Conservation (phyloP, 2,329 filamentous ascomycete species). For the Salinomyces thailandicus region DNA sequence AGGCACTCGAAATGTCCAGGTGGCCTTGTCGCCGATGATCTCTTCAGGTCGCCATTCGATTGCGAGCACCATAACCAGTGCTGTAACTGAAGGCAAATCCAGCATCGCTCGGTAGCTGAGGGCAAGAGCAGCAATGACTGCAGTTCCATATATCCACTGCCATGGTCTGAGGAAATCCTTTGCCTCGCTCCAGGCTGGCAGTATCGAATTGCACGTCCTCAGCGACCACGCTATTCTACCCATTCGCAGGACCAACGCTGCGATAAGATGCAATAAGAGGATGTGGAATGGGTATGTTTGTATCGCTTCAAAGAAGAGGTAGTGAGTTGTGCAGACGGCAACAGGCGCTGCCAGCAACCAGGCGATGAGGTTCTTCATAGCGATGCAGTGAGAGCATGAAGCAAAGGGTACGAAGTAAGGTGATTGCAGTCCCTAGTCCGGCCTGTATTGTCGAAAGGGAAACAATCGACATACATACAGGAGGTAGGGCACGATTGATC, state of each 20-base stretch:
- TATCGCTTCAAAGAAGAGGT: background rate
- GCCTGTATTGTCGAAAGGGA: too few relatives aligned
- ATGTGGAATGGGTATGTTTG: constrained; percentile 1
- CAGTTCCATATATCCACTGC: too few relatives aligned
- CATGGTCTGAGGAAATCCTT: background rate
- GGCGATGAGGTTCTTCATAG: background rate
- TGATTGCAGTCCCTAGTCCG: too few relatives aligned
- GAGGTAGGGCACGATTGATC: too few relatives aligned
- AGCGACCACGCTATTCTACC: background rate
- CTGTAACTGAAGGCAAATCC: background rate
- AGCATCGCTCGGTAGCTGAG: constrained; percentile 1
- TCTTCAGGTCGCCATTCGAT: constrained; percentile 3
- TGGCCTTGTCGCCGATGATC: too few relatives aligned
- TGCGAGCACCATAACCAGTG: background rate
- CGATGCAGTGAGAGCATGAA: background rate
- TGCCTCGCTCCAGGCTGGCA: background rate
- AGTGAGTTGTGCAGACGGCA: constrained; percentile 1
- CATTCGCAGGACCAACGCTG: background rate
- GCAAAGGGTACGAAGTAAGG: too few relatives aligned
- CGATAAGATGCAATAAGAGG: constrained; percentile 1
- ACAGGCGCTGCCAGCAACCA: constrained; percentile 1
- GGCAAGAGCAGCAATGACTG: background rate
- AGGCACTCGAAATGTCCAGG: background rate
- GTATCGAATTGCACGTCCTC: background rate
- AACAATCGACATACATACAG: too few relatives aligned